Percentiles rank a stretch among this genome's conserved stretches.
Conservation (phyloP, 1,284 basidiomycete species). For the Phylloporus gajari region DNA sequence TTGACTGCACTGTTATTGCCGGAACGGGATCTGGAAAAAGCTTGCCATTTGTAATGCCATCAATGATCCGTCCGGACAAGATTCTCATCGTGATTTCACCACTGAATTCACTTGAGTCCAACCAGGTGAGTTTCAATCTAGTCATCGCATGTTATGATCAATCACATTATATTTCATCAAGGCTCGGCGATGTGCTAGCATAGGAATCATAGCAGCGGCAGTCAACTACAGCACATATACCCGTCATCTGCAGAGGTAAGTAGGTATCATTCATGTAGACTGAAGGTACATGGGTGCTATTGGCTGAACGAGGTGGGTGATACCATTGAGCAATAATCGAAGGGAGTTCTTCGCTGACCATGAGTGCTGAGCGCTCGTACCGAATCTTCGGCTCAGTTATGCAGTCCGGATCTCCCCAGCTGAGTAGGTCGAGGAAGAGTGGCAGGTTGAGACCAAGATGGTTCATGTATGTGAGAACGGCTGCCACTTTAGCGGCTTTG, state of each 20-base stretch:
- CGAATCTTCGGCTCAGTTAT: background rate
- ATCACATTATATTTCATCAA: background rate
- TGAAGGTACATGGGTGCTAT: background rate
- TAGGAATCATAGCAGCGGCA: background rate
- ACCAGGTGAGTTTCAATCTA: conserved; percentile 11
- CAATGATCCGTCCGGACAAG: conserved; percentile 13
- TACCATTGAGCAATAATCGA: background rate
- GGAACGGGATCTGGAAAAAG: conserved; percentile 16
- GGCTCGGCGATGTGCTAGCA: background rate
- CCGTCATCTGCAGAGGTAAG: background rate
- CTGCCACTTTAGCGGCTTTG: background rate
- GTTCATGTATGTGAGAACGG: background rate
- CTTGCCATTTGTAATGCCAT: conserved; percentile 23
- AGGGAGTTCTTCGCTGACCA: background rate
- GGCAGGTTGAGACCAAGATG: background rate
- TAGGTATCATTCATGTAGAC: too few species aligned
- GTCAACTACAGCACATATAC: background rate
- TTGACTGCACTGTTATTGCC: conserved; percentile 18
- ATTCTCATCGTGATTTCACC: conserved; percentile 16
- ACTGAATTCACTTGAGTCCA: conserved; percentile 19
- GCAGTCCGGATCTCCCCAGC: background rate
- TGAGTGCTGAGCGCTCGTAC: background rate
- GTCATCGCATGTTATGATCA: too few species aligned
- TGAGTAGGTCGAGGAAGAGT: background rate
- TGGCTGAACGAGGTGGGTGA: background rate